A percentile compares a stretch with the other conserved stretches of the same genome.
Evolutionary conservation across 106 monocot genomes (phyloP).

Genomic region (Acorus calamus): DNA sequence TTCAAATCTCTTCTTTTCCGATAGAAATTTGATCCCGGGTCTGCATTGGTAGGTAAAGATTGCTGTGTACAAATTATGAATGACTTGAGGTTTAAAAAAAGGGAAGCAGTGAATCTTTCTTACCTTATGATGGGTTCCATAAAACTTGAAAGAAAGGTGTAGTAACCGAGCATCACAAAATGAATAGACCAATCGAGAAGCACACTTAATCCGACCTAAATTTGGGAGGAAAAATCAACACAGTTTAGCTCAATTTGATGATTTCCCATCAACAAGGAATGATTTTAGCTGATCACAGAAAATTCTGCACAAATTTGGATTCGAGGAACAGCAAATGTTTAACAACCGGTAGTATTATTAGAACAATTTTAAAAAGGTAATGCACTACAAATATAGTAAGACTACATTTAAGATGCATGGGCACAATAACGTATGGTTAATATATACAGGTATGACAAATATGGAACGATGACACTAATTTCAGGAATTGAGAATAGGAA

Average conservation of each 20-base stretch:
- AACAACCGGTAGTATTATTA: too few relatives aligned
- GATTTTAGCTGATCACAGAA: too few relatives aligned
- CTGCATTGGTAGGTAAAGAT: conserved; percentile 15
- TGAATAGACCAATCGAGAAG: conserved; percentile 70
- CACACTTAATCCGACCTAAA: conserved; percentile 56
- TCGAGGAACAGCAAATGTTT: too few relatives aligned
- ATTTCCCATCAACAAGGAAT: too few relatives aligned
- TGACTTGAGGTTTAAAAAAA: background rate
- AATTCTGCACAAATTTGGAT: too few relatives aligned
- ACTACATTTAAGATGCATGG: too few relatives aligned
- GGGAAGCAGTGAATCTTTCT: background rate
- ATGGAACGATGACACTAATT: too few relatives aligned
- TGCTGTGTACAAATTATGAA: background rate
- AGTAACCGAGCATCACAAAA: conserved; percentile 79
- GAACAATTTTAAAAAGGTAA: too few relatives aligned
- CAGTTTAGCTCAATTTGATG: background rate
- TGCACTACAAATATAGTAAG: too few relatives aligned
- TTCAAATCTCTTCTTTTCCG: conserved; percentile 42
- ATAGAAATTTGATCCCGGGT: conserved; percentile 54
- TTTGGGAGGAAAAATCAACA: background rate
- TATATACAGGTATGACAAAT: too few relatives aligned
- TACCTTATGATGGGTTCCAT: conserved; percentile 77
- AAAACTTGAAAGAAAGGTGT: conserved; percentile 70
- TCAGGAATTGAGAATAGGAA: too few relatives aligned
- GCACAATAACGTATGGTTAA: too few relatives aligned